Percentiles rank a stretch among this genome's conserved stretches.
Conservation (phyloP, 352 stramenopile genomes). For the Aphanomyces euteiches region DNA sequence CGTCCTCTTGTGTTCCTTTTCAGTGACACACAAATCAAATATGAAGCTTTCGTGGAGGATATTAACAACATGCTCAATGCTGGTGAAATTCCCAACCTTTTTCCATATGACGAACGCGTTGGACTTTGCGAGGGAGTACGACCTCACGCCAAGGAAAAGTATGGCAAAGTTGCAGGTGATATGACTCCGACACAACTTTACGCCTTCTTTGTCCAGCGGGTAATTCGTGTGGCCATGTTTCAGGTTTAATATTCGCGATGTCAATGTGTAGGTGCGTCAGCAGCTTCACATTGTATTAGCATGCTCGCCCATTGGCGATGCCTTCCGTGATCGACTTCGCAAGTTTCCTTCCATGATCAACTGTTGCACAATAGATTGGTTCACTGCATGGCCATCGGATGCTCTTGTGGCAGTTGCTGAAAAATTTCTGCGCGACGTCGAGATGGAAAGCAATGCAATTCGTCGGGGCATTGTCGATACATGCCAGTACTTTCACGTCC, state of each 20-base stretch:
- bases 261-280: slow-evolving; percentile 43
- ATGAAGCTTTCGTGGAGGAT: slow-evolving; percentile 94
- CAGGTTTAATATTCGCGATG: not conserved
- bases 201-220: slow-evolving; percentile 89
- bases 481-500: slow-evolving; percentile 92
- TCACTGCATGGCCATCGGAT: slow-evolving; percentile 92
- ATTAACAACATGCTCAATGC: slow-evolving; percentile 97
- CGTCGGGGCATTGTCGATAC: slow-evolving; percentile 82
- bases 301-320: slow-evolving; percentile 92
- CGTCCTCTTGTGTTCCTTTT: slow-evolving; percentile 92
- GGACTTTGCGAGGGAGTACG: slow-evolving; percentile 88
- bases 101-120: slow-evolving; percentile 89
- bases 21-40: slow-evolving; percentile 94
- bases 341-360: slow-evolving; percentile 96
- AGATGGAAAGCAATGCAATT: slow-evolving; percentile 78
- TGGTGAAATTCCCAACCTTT: slow-evolving; percentile 94
- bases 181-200: slow-evolving; percentile 91
- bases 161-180: slow-evolving; percentile 85
- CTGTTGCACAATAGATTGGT: slow-evolving; percentile 97
- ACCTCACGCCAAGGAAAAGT: slow-evolving; percentile 88
- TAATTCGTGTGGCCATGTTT: slow-evolving; percentile 1
- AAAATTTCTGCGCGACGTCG: slow-evolving; percentile 88
- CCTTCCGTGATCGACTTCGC: slow-evolving; percentile 90
- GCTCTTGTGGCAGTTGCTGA: slow-evolving; percentile 90
- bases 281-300: slow-evolving; percentile 94